Conservation (phyloP, 148 eudicot genomes). For the Arctostaphylos glauca region DNA sequence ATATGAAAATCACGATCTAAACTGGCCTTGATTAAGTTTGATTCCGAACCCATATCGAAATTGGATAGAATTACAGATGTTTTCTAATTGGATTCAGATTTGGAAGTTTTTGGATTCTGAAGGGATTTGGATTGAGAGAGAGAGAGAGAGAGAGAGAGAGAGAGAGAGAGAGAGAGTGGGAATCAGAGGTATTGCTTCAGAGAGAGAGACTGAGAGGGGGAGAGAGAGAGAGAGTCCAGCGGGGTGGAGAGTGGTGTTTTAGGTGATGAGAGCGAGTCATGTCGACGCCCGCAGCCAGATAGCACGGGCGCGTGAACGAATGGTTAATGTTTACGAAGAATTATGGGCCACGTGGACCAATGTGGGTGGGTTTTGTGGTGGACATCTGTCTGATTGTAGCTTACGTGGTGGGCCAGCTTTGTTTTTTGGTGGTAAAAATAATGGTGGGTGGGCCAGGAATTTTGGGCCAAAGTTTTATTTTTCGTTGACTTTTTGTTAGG, state of each 20-base stretch:
- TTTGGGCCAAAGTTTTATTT: too few species aligned
- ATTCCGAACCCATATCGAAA: slow-evolving; percentile 9
- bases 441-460: too few species aligned
- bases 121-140: neutral
- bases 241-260: neutral
- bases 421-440: too few species aligned
- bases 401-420: too few species aligned
- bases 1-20: neutral
- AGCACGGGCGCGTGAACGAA: neutral
- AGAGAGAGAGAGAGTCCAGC: neutral
- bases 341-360: too few species aligned
- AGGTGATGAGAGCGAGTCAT: neutral
- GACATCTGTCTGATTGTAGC: neutral
- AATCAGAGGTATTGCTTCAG: too few species aligned
- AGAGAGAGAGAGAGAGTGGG: neutral
- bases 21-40: neutral
- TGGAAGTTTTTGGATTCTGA: neutral
- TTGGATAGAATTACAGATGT: neutral
- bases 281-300: too few species aligned
- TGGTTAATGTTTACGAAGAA: too few species aligned
- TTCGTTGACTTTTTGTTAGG: too few species aligned
- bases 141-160: neutral
- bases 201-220: neutral
- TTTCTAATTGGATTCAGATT: neutral
- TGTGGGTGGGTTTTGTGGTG: neutral